Conservation (phyloP, 768 basidiomycete species). For the Russula sp. region DNA sequence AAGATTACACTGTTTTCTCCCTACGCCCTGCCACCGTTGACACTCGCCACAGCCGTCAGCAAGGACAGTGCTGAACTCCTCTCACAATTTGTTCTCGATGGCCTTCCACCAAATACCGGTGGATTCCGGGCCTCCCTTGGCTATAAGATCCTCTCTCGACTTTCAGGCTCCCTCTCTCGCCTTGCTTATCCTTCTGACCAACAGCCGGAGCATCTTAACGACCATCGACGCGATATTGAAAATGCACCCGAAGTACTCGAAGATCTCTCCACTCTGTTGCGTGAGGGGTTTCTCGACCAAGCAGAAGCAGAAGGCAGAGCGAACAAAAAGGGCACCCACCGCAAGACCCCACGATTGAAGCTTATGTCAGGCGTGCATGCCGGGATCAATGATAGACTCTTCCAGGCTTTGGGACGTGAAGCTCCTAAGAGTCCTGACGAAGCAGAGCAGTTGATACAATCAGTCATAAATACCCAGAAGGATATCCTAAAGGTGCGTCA, state of each 20-base stretch:
- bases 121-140: neutral
- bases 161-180: neutral
- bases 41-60: neutral
- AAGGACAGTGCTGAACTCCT: neutral
- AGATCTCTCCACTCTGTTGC: neutral
- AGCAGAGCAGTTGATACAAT: neutral
- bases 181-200: conserved; percentile 1
- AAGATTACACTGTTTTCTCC: neutral
- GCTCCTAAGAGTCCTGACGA: neutral
- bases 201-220: neutral
- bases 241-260: neutral
- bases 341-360: neutral
- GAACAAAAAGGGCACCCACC: neutral
- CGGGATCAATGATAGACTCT: neutral
- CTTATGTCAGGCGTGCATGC: neutral
- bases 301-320: neutral
- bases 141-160: conserved; percentile 1
- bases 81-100: neutral
- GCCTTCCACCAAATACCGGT: neutral
- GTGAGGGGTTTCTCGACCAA: neutral
- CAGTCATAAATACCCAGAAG: neutral
- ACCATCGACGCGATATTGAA: neutral
- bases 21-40: neutral
- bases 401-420: neutral
- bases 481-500: neutral